Evolutionary conservation across 805 yeast genomes (phyloP), one percentile per base, ranked within the genome.

Genomic region (Yarrowia sp.): DNA sequence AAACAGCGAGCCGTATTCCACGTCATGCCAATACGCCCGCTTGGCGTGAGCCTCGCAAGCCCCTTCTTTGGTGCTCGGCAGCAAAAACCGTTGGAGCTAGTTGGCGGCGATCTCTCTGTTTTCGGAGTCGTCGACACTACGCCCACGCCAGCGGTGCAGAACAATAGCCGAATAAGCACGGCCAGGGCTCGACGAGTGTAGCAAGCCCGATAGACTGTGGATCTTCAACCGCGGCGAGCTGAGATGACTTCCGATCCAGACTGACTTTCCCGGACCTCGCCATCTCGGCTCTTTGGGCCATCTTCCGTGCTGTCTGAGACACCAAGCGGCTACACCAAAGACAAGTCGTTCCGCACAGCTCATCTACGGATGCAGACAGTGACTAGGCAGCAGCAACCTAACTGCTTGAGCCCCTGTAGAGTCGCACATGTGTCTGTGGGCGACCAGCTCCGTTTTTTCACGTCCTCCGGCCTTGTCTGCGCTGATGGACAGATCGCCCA

Each of bases 41-140:
- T n/a, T n/a, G n/a, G n/a, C n/a, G n/a, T n/a, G n/a, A n/a, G n/a
- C n/a, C n/a, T n/a, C n/a, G n/a, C n/a, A n/a, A n/a, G n/a, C n/a
- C n/a, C n/a, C n/a, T n/a, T n/a, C n/a, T n/a, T n/a, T n/a, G n/a
- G n/a, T n/a, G n/a, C n/a, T n/a, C 46, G n/a, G 27, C 21, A 41
- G 31, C 47, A 41, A 41, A 41, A 41, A 41, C 47, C 47, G 47
- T 41, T 41, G 47, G 47, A 41, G 47, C 16, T 41, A 24, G 31
- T 41, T 10, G 31, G 7, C 14, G 31, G 29, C 46, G 46, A 41
- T 41, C 47, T n/a, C n/a, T n/a, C n/a, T n/a, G n/a, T n/a, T n/a
- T n/a, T n/a, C n/a, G n/a, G n/a, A n/a, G n/a, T n/a, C n/a, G n/a
- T n/a, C n/a, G n/a, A n/a, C n/a, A n/a, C n/a, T n/a, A n/a, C n/a